Percentiles rank a stretch among this genome's conserved stretches.
These are phyloP conservation scores for Yamadazyma pseudoaaseri DNA, from an alignment of 1,139 yeast species.

Conservation along the genomic window DNA sequence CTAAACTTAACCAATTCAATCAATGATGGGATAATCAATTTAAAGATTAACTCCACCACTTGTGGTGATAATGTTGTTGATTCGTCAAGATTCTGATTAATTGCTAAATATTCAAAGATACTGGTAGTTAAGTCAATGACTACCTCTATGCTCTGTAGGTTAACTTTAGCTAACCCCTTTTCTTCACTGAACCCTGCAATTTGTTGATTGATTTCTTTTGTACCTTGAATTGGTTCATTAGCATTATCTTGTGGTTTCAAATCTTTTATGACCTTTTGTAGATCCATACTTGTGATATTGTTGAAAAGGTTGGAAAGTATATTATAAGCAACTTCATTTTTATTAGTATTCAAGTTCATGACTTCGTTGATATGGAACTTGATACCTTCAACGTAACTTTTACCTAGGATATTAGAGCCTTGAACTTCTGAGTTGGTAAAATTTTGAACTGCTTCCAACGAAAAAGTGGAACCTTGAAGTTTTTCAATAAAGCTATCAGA, in stretches of 20 bases:
- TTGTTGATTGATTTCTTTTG: conserved; percentile 29
- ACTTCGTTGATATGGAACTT: conserved; percentile 58
- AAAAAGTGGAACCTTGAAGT: conserved; percentile 12
- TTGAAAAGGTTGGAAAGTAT: conserved; percentile 26
- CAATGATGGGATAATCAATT: conserved; percentile 39
- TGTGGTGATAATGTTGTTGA: conserved; percentile 23
- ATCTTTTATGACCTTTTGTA: conserved; percentile 36
- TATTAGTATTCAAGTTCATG: conserved; percentile 17
- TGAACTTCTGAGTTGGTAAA: conserved; percentile 15
- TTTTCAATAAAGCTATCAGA: conserved; percentile 55
- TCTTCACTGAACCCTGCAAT: conserved; percentile 29
- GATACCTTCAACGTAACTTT: conserved; percentile 58
- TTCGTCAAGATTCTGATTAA: conserved; percentile 24
- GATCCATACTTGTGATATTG: conserved; percentile 39
- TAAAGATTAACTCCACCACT: conserved; percentile 25
- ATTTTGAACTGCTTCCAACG: conserved; percentile 12
- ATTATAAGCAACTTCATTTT: conserved; percentile 20
- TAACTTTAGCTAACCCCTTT: conserved; percentile 47
- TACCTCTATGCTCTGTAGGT: conserved; percentile 64
- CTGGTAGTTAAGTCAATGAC: conserved; percentile 76
- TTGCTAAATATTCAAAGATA: conserved; percentile 57
- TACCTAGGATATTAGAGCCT: conserved; percentile 41
- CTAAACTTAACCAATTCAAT: conserved; percentile 37
- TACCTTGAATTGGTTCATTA: conserved; percentile 31
- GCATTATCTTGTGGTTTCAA: conserved; percentile 38